Base-by-base conservation (phyloP, 768 basidiomycete species). In the Termitomyces sp. region DNA sequence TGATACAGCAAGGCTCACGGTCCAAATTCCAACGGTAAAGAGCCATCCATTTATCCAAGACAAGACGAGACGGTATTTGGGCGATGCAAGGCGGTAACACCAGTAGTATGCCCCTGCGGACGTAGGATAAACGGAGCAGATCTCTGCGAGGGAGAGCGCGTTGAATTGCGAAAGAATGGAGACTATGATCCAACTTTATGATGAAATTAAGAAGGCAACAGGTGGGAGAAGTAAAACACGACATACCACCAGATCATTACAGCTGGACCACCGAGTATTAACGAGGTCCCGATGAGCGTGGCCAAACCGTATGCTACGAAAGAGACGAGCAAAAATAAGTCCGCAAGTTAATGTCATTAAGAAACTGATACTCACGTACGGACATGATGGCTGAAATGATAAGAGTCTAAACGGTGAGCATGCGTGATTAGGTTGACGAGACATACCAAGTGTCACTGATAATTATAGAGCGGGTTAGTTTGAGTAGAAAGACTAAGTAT, bases 31-130 rank as follows among this genome's bases (percentile, higher is more conserved):
- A 33, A 85, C 84, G 64, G 86, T 73, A 2, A 80, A 84, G 16
- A 87, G 70, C 86, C 86, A 88, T 6, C 86, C 86, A 54, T 83
- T 83, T 47, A 87, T 80, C 81, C 86, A 88, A 10, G 81, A 83
- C 4, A 80, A 67, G 14, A 86, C 63, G 6, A 85, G 69, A 53
- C 80, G 74, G 57, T 75, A 77, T 49, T 72, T 73, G 0, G 83
- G 80, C 3, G 83, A 76, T 0, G 83, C 80, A 10, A 88, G 72
- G 51, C 81, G 78, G 61, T 81, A 86, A 45, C 81, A 80, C 86
- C 86, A 88, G 63, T 87, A 85, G 60, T 84, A 85, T 1, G 83
- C 79, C 16, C 84, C 84, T 0, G 82, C 83, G 0, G 82, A 81
- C 1, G 83, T 85, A 0, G 84, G 84, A 61, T 82, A 85, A 59